A percentile compares a stretch with the other conserved stretches of the same genome.
These are phyloP conservation scores for Trypanosomatidae sp. DNA, from an alignment of 208 protist genomes.

Conservation along the genomic window DNA sequence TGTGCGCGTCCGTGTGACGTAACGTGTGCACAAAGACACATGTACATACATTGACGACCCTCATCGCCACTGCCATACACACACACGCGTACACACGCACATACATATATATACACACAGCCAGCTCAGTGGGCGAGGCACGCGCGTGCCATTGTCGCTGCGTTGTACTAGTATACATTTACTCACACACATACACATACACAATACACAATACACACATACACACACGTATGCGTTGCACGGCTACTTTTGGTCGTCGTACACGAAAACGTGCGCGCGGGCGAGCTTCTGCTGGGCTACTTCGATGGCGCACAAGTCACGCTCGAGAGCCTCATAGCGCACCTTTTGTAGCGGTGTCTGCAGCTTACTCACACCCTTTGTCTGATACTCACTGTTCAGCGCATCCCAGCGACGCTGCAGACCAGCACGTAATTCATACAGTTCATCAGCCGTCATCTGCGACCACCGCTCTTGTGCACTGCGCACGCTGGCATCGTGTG, in stretches of 20 bases:
- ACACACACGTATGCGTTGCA: too few relatives aligned
- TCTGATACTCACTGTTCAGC: slow-evolving; percentile 89
- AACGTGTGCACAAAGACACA: too few relatives aligned
- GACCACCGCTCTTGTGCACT: slow-evolving; percentile 62
- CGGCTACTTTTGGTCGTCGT: slow-evolving; percentile 59
- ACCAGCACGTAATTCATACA: slow-evolving; percentile 59
- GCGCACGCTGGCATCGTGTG: slow-evolving; percentile 14
- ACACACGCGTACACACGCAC: too few relatives aligned
- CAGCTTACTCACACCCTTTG: slow-evolving; percentile 84
- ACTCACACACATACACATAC: too few relatives aligned
- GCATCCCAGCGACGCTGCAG: slow-evolving; percentile 85
- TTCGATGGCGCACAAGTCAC: slow-evolving; percentile 73
- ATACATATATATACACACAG: too few relatives aligned
- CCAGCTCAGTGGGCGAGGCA: too few relatives aligned
- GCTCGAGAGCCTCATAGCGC: slow-evolving; percentile 67
- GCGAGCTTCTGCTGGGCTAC: slow-evolving; percentile 82
- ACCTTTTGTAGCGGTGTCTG: slow-evolving; percentile 81
- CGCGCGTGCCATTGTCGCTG: too few relatives aligned
- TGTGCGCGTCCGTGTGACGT: too few relatives aligned
- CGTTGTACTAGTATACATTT: too few relatives aligned
- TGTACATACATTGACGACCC: too few relatives aligned
- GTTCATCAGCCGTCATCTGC: slow-evolving; percentile 62
- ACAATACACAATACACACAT: too few relatives aligned
- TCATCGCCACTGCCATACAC: too few relatives aligned
- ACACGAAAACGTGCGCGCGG: slow-evolving; percentile 72